These are phyloP conservation scores for Telfairia occidentalis DNA, from an alignment of 331 rosid species.

Conservation along the genomic window DNA sequence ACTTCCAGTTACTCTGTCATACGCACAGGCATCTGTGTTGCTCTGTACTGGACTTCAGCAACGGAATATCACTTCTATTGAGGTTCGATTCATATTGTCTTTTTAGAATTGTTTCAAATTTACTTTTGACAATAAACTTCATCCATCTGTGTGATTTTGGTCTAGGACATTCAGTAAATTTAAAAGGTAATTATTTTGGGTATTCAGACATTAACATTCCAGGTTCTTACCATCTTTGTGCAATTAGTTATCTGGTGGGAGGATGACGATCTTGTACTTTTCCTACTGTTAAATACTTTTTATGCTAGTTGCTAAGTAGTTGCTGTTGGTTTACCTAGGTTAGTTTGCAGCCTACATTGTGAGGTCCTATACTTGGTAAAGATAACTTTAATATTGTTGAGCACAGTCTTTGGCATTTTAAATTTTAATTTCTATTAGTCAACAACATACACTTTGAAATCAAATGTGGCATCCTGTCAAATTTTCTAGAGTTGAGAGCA, in stretches of 20 bases:
- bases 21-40: constrained; percentile 72
- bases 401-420: neutral
- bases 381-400: neutral
- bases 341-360: neutral
- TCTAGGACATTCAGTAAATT: no score
- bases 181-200: no score
- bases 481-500: neutral
- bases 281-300: neutral
- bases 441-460: neutral
- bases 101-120: neutral
- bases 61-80: constrained; percentile 48
- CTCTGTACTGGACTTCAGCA: constrained; percentile 84
- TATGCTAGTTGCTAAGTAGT: neutral
- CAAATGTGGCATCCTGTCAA: neutral
- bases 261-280: no score
- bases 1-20: constrained; percentile 59
- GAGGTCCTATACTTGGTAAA: neutral
- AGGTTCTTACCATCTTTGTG: no score
- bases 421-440: neutral
- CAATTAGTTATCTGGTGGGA: no score
- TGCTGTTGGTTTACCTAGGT: neutral
- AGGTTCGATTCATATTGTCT: constrained; percentile 44
- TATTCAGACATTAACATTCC: no score
- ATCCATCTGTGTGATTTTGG: neutral
- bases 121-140: neutral